Conservation (phyloP, 805 yeast genomes). For the Candida koratica region DNA sequence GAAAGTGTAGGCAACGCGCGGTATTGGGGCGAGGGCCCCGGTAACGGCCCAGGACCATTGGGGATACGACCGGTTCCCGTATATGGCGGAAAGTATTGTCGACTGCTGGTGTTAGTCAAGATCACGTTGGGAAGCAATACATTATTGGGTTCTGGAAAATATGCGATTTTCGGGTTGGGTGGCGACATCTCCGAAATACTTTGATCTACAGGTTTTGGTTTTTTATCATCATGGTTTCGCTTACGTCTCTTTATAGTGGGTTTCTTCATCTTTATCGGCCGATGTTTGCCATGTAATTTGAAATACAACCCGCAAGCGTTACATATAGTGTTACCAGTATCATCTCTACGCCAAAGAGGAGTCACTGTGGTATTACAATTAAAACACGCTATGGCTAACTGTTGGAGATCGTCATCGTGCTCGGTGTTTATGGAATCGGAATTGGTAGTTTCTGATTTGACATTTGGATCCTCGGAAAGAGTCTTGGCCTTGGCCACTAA, state of each 20-base stretch:
- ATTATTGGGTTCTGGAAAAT: neutral
- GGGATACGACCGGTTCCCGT: conserved; percentile 34
- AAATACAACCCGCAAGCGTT: conserved; percentile 85
- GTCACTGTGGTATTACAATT: conserved; percentile 84
- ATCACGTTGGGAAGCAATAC: neutral
- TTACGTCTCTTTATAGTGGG: conserved; percentile 71
- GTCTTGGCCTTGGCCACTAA: conserved; percentile 27
- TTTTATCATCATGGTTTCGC: conserved; percentile 31
- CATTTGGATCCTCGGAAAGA: neutral
- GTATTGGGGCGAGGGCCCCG: conserved; percentile 36
- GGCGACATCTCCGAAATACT: neutral
- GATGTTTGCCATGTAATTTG: conserved; percentile 67
- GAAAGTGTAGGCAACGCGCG: conserved; percentile 3
- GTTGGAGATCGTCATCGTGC: conserved; percentile 22
- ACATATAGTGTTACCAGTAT: conserved; percentile 76
- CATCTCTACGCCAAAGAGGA: conserved; percentile 84
- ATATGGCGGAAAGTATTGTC: conserved; percentile 28
- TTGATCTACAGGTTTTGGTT: conserved; percentile 4
- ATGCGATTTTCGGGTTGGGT: neutral
- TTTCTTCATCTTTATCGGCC: conserved; percentile 74
- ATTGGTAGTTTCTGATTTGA: neutral
- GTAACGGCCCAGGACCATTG: conserved; percentile 42
- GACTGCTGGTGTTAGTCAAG: conserved; percentile 4
- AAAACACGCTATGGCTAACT: conserved; percentile 69
- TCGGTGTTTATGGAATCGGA: neutral